Base-by-base conservation (phyloP, 2,329 filamentous ascomycete genomes). In the Achaetomium macrosporum region DNA sequence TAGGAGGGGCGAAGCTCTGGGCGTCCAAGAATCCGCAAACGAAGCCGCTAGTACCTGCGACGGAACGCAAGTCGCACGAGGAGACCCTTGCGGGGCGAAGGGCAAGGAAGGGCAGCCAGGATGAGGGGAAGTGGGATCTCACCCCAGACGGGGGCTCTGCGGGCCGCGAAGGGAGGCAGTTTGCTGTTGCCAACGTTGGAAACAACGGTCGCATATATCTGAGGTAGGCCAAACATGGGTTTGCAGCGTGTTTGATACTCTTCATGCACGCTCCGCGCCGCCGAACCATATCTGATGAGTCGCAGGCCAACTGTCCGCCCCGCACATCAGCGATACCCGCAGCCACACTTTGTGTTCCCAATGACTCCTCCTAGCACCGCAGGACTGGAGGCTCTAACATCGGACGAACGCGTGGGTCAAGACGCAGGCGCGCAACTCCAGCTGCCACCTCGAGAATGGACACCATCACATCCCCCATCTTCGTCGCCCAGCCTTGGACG, bases 191-290 rank as follows among this genome's bases (percentile, higher is more conserved):
- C 47, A 91, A 90, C 68, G 87, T 92, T 55, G 87, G 87, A 20
- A 88, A 90, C 66, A 90, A 90, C 69, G 88, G 88, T 37, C 83
- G 84, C 66, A 88, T 92, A 68, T 92, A 90, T 69, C 68, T 92
- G 60, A 87, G 86, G 86, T 91, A 60, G 58, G 57, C 49, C 48
- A 50, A 40, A 25, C 29, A 41, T 45, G 41, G 11, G 39, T 39
- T 37, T 46, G 11, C 37, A 17, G 31, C 15, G 20, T 30, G 15
- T 10, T 6, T 36, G n/a, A 4, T 11, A 16, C 35, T n/a, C 6
- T n/a, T 35, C 3, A 35, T n/a, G 13, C 36, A 25, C 20, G 12
- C 12, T 13, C 39, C 19, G 39, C 12, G 39, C 39, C 37, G 30
- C 30, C 45, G 36, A 50, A 43, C 48, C 42, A 36, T 13, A 48